A percentile compares a stretch with the other conserved stretches of the same genome.
These are phyloP conservation scores for Elongisporangium prolatum DNA, from an alignment of 352 stramenopile genomes.

Conservation along the genomic window DNA sequence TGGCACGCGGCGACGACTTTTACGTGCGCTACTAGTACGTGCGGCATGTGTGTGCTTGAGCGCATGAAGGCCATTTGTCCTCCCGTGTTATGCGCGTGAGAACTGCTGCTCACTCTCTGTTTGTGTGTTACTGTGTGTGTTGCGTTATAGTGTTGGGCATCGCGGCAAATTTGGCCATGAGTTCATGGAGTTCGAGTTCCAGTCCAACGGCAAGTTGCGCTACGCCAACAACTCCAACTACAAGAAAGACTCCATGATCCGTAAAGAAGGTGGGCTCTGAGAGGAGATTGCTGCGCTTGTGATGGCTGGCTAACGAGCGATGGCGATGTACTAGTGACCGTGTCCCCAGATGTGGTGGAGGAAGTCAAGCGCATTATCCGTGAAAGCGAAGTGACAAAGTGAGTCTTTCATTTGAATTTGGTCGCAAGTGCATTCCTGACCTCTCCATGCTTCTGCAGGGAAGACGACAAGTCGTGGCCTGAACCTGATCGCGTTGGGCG, in stretches of 20 bases:
- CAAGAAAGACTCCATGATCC: slow-evolving; percentile 97
- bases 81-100: not conserved
- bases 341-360: slow-evolving; percentile 89
- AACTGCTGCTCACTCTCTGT: not conserved
- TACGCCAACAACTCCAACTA: slow-evolving; percentile 99
- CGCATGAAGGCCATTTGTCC: no score
- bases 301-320: slow-evolving; percentile 1
- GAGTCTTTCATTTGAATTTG: slow-evolving; percentile 7
- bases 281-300: not conserved
- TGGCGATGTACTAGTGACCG: slow-evolving; percentile 60
- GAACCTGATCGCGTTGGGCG: slow-evolving; percentile 90
- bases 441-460: slow-evolving; percentile 23
- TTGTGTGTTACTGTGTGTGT: not conserved
- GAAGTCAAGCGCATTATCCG: slow-evolving; percentile 93
- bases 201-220: slow-evolving; percentile 85
- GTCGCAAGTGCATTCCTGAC: not conserved
- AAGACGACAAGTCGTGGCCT: slow-evolving; percentile 96
- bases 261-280: slow-evolving; percentile 86
- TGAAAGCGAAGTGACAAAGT: slow-evolving; percentile 91
- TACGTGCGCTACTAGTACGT: slow-evolving; percentile 88
- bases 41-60: not conserved
- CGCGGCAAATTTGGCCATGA: slow-evolving; percentile 96
- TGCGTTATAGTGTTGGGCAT: slow-evolving; percentile 86
- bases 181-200: slow-evolving; percentile 98
- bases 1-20: slow-evolving; percentile 76